These are phyloP conservation scores for Manihot esculenta DNA, from an alignment of 441 rosid genomes.

Conservation along the genomic window DNA sequence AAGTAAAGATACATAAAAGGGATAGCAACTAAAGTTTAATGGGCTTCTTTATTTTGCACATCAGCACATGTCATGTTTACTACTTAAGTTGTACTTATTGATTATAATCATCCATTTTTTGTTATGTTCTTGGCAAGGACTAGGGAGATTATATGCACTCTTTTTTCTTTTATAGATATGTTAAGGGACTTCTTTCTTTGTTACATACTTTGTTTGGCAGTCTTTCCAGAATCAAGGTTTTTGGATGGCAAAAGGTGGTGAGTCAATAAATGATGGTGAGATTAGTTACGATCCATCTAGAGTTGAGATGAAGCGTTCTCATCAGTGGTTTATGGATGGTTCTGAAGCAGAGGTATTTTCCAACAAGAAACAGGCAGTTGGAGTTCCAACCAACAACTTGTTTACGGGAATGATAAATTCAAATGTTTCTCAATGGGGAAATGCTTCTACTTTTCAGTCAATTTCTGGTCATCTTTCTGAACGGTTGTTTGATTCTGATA, in stretches of 20 bases:
- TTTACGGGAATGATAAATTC: constrained; percentile 42
- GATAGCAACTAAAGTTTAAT: not conserved
- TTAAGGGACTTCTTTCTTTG: constrained; percentile 6
- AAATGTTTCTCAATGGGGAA: constrained; percentile 51
- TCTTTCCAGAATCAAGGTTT: constrained; percentile 58
- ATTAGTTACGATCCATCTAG: constrained; percentile 49
- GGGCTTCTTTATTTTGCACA: not conserved
- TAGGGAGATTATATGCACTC: not conserved
- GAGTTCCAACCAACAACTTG: constrained; percentile 36
- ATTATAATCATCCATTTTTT: not conserved
- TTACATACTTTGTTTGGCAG: constrained; percentile 16
- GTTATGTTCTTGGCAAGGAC: not conserved
- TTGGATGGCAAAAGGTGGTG: constrained; percentile 54
- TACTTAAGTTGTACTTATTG: not conserved
- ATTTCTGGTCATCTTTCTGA: constrained; percentile 47
- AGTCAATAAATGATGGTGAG: constrained; percentile 42
- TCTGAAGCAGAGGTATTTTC: constrained; percentile 45
- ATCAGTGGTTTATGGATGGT: constrained; percentile 64
- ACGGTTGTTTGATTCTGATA: constrained; percentile 43
- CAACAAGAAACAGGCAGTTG: constrained; percentile 61
- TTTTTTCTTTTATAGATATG: constrained; percentile 6
- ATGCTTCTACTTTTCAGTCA: constrained; percentile 45
- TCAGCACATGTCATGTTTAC: not conserved
- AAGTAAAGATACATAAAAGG: not conserved
- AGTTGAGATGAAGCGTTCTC: constrained; percentile 52